Conservation (phyloP, 179 eudicot genomes). For the Silene vulgaris region DNA sequence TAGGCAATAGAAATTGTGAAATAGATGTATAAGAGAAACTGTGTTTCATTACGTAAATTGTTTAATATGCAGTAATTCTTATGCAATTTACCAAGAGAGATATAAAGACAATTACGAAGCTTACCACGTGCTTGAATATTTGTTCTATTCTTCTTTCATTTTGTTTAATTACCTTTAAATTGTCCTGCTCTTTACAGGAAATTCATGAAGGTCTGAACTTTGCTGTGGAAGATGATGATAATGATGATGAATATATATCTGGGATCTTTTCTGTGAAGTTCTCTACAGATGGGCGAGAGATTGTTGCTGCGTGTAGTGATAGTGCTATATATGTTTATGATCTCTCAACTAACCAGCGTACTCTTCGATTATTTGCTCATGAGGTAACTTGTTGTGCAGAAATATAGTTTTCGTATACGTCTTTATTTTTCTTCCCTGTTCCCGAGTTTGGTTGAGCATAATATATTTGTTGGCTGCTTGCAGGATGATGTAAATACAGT, state of each 20-base stretch:
- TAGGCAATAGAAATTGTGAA: too few species aligned
- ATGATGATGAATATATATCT: constrained; percentile 30
- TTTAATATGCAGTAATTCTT: not conserved
- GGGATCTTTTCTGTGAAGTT: constrained; percentile 78
- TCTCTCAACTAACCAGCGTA: constrained; percentile 42
- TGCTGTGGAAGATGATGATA: constrained; percentile 39
- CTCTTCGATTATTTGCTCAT: constrained; percentile 60
- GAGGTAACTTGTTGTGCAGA: constrained; percentile 36
- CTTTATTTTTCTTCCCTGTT: not conserved
- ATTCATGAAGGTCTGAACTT: constrained; percentile 78
- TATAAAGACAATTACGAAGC: not conserved
- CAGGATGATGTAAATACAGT: constrained; percentile 87
- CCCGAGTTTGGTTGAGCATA: not conserved
- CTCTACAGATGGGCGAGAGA: constrained; percentile 75
- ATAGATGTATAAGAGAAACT: not conserved
- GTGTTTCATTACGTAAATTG: not conserved
- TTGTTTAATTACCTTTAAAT: not conserved
- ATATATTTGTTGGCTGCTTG: constrained; percentile 7
- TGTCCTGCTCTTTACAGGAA: constrained; percentile 45
- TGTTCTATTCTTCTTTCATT: too few species aligned
- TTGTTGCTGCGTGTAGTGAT: constrained; percentile 71
- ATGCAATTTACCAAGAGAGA: not conserved
- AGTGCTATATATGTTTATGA: constrained; percentile 64
- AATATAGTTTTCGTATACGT: not conserved
- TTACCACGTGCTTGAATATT: not conserved